phyloP scores from a whole-genome alignment of 495 filamentous ascomycete species.

The Parachaetomium inaequale region DNA sequence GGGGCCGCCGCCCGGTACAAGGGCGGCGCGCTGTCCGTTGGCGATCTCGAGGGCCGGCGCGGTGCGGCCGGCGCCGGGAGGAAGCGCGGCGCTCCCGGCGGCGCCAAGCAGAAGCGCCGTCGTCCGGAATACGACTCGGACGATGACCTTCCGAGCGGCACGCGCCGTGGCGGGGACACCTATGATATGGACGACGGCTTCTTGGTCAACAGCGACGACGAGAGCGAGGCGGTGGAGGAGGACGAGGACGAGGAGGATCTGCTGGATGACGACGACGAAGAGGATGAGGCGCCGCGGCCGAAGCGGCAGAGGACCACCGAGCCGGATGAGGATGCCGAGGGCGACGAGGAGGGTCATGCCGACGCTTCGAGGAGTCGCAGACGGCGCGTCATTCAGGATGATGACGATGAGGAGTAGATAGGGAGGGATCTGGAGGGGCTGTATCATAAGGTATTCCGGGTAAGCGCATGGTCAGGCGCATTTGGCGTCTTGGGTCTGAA shows the following conservation, averaged over 20 bases:
- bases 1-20: constrained; percentile 51
- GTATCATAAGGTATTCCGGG: constrained; percentile 11
- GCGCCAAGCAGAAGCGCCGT: constrained; percentile 41
- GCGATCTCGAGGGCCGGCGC: constrained; percentile 65
- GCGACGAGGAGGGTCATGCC: constrained; percentile 37
- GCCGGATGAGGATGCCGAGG: constrained; percentile 39
- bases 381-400: constrained; percentile 49
- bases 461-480: constrained; percentile 11
- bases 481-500: constrained; percentile 3
- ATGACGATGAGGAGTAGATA: constrained; percentile 36
- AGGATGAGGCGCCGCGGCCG: constrained; percentile 44
- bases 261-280: constrained; percentile 46
- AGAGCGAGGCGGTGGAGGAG: constrained; percentile 57
- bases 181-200: constrained; percentile 82
- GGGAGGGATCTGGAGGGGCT: not conserved
- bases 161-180: constrained; percentile 69
- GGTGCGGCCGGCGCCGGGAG: constrained; percentile 30
- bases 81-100: constrained; percentile 45
- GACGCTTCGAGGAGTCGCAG: constrained; percentile 35
- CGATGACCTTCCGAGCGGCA: constrained; percentile 59
- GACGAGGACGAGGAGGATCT: constrained; percentile 57
- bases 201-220: constrained; percentile 70
- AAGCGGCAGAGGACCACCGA: constrained; percentile 50
- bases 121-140: constrained; percentile 59
- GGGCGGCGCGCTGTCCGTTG: constrained; percentile 62